These are phyloP conservation scores for Penicillium sp. DNA, from an alignment of 2,329 filamentous ascomycete species.

Conservation along the genomic window DNA sequence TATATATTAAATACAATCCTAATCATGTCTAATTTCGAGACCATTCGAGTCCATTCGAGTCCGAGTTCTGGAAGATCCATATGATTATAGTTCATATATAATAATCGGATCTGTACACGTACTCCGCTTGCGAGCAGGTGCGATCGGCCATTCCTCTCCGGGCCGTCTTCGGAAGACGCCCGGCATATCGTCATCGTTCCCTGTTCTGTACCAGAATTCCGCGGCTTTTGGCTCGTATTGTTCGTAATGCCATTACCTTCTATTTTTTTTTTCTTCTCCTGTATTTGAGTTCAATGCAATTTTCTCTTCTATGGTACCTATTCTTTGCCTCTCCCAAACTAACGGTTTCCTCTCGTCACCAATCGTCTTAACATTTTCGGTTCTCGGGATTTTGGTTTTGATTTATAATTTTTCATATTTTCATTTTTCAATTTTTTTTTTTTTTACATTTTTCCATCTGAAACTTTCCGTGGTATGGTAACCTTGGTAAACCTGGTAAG, in stretches of 20 bases:
- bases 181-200: slow-evolving; percentile 16
- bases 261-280: slow-evolving; percentile 10
- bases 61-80: no score
- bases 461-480: slow-evolving; percentile 17
- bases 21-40: no score
- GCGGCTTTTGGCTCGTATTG: slow-evolving; percentile 6
- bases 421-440: slow-evolving; percentile 13
- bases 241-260: slow-evolving; percentile 9
- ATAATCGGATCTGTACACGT: neutral
- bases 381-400: neutral
- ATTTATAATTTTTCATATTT: slow-evolving; percentile 3
- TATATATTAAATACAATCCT: no score
- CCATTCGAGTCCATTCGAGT: no score
- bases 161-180: slow-evolving; percentile 16
- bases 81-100: neutral
- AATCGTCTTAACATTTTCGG: neutral
- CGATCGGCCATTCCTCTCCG: slow-evolving; percentile 10
- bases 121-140: slow-evolving; percentile 2
- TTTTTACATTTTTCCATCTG: slow-evolving; percentile 10
- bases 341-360: neutral
- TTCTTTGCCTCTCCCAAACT: neutral
- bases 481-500: slow-evolving; percentile 18
- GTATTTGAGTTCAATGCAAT: neutral
- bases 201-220: neutral
- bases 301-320: neutral